Conservation (phyloP, 306 rosid genomes). For the Glycine soja region DNA sequence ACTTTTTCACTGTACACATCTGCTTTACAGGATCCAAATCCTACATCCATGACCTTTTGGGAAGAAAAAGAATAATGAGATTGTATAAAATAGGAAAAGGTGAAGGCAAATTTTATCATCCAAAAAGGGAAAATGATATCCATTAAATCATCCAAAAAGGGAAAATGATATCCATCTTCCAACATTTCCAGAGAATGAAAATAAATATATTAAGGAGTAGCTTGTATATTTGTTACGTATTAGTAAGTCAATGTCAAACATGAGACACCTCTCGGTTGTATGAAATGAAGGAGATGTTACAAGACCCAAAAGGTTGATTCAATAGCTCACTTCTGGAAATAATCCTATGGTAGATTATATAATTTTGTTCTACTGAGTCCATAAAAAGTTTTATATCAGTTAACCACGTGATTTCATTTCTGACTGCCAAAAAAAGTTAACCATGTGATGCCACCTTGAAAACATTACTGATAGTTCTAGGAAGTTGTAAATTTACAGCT, state of each 20-base stretch:
- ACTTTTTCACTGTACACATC: neutral
- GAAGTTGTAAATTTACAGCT: constrained; percentile 7
- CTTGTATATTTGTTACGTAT: neutral
- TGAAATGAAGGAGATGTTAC: neutral
- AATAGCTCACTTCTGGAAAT: neutral
- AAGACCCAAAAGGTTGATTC: neutral
- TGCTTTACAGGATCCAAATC: neutral
- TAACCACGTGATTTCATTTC: neutral
- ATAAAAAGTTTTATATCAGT: neutral
- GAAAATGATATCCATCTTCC: neutral
- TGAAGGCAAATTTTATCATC: neutral
- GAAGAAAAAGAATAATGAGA: neutral
- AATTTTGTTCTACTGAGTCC: neutral
- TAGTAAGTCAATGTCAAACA: neutral
- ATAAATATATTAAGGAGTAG: neutral
- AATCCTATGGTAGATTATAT: neutral
- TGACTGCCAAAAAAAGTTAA: neutral
- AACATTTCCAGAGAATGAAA: neutral
- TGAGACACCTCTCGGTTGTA: neutral
- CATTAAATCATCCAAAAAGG: neutral
- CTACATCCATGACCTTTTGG: neutral
- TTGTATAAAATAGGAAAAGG: neutral
- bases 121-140: neutral
- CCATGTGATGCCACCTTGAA: neutral
- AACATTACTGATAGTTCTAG: neutral